Percentiles rank a stretch among this genome's conserved stretches.
phyloP scores from a whole-genome alignment of 208 protist species.

The Crithidia brevicula region DNA sequence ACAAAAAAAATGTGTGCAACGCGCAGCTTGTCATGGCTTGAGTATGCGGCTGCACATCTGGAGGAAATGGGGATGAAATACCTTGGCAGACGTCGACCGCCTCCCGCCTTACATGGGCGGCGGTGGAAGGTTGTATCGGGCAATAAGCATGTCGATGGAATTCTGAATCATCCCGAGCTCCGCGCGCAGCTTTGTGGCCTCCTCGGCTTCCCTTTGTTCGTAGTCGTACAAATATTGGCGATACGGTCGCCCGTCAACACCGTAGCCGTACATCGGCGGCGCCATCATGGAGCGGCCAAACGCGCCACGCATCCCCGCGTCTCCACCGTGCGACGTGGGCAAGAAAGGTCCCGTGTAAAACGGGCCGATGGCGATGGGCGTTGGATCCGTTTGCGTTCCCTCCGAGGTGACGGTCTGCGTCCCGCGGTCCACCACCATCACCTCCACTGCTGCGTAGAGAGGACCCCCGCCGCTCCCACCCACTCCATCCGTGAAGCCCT shows the following conservation, averaged over 20 bases:
- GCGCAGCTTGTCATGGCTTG: too few relatives aligned
- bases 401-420: slow-evolving; percentile 81
- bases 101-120: slow-evolving; percentile 44
- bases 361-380: slow-evolving; percentile 29
- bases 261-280: slow-evolving; percentile 10
- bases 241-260: slow-evolving; percentile 42
- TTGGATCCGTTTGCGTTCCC: slow-evolving; percentile 76
- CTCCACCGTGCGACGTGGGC: slow-evolving; percentile 12
- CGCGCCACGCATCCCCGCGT: not conserved
- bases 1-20: too few relatives aligned
- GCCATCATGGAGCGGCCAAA: slow-evolving; percentile 5
- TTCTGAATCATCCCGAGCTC: slow-evolving; percentile 82
- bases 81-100: too few relatives aligned
- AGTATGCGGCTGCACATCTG: too few relatives aligned
- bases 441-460: slow-evolving; percentile 2
- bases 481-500: not conserved
- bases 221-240: slow-evolving; percentile 38
- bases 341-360: slow-evolving; percentile 20
- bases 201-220: slow-evolving; percentile 25
- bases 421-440: slow-evolving; percentile 61
- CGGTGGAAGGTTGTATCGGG: slow-evolving; percentile 84
- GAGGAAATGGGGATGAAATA: too few relatives aligned
- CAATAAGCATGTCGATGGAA: slow-evolving; percentile 86
- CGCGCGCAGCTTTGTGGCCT: slow-evolving; percentile 42
- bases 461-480: not conserved